Conservation (phyloP, 371 early-diverging fungal genomes). For the Saksenaea vasiformis region DNA sequence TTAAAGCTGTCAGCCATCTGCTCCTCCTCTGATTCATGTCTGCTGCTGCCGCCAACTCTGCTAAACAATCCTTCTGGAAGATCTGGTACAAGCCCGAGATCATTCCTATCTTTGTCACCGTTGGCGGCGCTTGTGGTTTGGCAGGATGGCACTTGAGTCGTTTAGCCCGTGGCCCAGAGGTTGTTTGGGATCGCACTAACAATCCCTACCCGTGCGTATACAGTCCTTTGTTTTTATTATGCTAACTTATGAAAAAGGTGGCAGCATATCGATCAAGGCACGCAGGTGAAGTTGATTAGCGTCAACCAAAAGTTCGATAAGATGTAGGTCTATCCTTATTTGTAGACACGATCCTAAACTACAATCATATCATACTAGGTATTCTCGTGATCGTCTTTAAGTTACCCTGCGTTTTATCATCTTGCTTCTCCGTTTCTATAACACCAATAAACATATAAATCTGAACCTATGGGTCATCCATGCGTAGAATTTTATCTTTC, state of each 20-base stretch:
- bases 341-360: too few species aligned
- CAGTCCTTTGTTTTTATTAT: too few species aligned
- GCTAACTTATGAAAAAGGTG: conserved; percentile 4
- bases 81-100: conserved; percentile 60
- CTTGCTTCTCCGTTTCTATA: too few species aligned
- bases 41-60: too few species aligned
- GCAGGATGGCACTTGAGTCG: conserved; percentile 52
- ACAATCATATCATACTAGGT: conserved; percentile 9
- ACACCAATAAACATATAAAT: too few species aligned
- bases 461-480: too few species aligned
- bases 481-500: too few species aligned
- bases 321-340: conserved; percentile 28
- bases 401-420: too few species aligned
- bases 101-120: conserved; percentile 48
- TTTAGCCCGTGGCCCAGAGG: conserved; percentile 54
- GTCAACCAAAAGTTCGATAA: conserved; percentile 59
- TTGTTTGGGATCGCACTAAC: conserved; percentile 54
- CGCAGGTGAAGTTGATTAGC: conserved; percentile 54
- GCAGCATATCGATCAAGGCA: conserved; percentile 55
- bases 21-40: too few species aligned
- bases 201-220: conserved; percentile 57
- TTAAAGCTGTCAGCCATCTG: too few species aligned
- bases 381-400: conserved; percentile 36
- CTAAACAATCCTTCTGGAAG: conserved; percentile 40
- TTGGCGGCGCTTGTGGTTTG: conserved; percentile 52